phyloP scores from a whole-genome alignment of 2,329 filamentous ascomycete genomes.

The Coccinonectria pachysandricola region DNA sequence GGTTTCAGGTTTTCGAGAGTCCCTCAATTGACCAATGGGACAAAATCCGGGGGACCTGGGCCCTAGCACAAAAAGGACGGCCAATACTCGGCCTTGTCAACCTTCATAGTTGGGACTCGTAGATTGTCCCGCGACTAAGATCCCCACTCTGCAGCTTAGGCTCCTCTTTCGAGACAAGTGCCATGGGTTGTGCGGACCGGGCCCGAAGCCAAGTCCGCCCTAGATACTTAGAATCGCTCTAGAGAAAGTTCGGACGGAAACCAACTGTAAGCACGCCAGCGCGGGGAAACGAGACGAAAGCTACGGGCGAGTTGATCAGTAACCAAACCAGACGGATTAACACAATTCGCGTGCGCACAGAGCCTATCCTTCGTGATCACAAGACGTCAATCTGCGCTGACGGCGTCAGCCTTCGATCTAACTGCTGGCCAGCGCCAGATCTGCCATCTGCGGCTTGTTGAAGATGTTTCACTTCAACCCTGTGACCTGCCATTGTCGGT shows the following conservation, averaged over 20 bases:
- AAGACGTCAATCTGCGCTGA: too few species aligned
- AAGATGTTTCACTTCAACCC: conserved; percentile 14
- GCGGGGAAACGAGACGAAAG: too few species aligned
- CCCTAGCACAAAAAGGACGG: too few species aligned
- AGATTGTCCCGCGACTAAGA: conserved; percentile 10
- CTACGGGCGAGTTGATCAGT: too few species aligned
- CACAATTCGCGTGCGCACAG: too few species aligned
- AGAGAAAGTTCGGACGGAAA: conserved; percentile 9
- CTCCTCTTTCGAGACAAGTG: conserved; percentile 1
- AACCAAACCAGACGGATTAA: too few species aligned
- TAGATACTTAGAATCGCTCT: conserved; percentile 10
- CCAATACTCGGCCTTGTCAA: conserved; percentile 16
- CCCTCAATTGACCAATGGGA: conserved; percentile 20
- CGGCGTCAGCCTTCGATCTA: conserved; percentile 5
- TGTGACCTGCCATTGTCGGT: too few species aligned
- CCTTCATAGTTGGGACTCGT: conserved; percentile 14
- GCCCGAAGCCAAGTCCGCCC: conserved; percentile 2
- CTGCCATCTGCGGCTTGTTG: conserved; percentile 4
- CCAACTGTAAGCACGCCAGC: too few species aligned
- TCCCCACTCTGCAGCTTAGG: conserved; percentile 12
- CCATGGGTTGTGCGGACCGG: too few species aligned
- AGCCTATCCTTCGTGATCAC: too few species aligned
- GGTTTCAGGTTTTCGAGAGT: conserved; percentile 23
- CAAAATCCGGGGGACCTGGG: conserved; percentile 12
- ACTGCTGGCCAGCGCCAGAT: conserved; percentile 5